These are phyloP conservation scores for Daldinia caldariorum DNA, from an alignment of 495 filamentous ascomycete genomes.

Conservation along the genomic window DNA sequence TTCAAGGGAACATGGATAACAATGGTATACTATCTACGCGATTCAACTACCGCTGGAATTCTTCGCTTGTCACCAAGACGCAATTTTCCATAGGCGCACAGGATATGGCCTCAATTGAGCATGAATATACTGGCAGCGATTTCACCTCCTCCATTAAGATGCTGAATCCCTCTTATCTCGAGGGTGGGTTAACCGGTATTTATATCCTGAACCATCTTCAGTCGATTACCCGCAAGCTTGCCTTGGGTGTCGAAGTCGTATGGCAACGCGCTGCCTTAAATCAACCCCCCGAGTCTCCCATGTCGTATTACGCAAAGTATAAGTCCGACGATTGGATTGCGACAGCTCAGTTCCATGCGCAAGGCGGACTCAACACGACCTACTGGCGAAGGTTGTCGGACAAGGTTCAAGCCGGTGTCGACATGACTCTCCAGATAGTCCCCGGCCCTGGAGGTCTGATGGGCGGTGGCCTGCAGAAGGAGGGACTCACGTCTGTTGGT, in stretches of 20 bases:
- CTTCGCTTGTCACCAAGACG: constrained; percentile 80
- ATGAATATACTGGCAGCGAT: constrained; percentile 91
- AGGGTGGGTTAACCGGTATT: constrained; percentile 92
- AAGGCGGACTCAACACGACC: constrained; percentile 86
- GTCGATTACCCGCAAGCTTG: constrained; percentile 84
- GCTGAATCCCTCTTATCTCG: constrained; percentile 90
- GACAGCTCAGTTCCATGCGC: constrained; percentile 82
- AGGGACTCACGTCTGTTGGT: constrained; percentile 89
- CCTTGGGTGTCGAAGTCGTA: constrained; percentile 89
- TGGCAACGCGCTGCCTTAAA: constrained; percentile 86
- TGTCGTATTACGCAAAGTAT: constrained; percentile 91
- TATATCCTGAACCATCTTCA: constrained; percentile 96
- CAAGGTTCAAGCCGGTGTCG: constrained; percentile 93
- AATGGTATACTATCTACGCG: constrained; percentile 82
- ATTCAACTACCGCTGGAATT: constrained; percentile 89
- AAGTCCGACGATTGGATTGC: constrained; percentile 91
- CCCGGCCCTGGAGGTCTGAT: constrained; percentile 70
- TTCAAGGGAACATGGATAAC: constrained; percentile 95
- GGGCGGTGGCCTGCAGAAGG: constrained; percentile 77
- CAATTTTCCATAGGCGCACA: constrained; percentile 78
- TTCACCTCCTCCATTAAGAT: constrained; percentile 91
- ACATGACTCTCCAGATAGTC: constrained; percentile 86
- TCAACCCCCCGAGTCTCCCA: constrained; percentile 80
- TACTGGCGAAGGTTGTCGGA: constrained; percentile 97
- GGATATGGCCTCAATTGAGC: constrained; percentile 87